These are phyloP conservation scores for Cucumis melo DNA, from an alignment of 306 rosid species.

Conservation along the genomic window DNA sequence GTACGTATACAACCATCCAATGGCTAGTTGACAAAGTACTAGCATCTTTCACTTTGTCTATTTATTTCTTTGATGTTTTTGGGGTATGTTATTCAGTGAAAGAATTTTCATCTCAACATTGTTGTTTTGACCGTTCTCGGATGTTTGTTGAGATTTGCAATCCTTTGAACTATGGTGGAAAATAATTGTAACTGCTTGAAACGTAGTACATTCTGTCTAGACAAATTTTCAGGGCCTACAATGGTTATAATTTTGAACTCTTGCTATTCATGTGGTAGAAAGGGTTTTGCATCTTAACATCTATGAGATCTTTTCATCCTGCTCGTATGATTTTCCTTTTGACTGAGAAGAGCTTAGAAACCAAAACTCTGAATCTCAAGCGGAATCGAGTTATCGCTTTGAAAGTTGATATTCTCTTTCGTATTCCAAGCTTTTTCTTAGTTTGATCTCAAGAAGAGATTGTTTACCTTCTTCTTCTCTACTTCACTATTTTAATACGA, in stretches of 20 bases:
- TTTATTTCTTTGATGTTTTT: slow-evolving; percentile 6
- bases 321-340: neutral
- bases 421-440: neutral
- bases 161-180: neutral
- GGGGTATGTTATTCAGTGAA: neutral
- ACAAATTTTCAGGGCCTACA: neutral
- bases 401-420: neutral
- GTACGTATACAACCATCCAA: slow-evolving; percentile 81
- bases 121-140: neutral
- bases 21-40: slow-evolving; percentile 42
- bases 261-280: neutral
- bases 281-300: neutral
- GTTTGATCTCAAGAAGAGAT: neutral
- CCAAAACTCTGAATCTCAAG: neutral
- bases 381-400: neutral
- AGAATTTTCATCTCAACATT: neutral
- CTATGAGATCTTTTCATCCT: neutral
- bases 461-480: neutral
- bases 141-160: neutral
- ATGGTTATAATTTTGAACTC: neutral
- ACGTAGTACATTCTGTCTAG: neutral
- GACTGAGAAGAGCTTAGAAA: neutral
- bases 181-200: slow-evolving; percentile 1
- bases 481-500: neutral
- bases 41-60: neutral